These are phyloP conservation scores for Quercus parvula DNA, from an alignment of 306 rosid genomes.

Conservation along the genomic window DNA sequence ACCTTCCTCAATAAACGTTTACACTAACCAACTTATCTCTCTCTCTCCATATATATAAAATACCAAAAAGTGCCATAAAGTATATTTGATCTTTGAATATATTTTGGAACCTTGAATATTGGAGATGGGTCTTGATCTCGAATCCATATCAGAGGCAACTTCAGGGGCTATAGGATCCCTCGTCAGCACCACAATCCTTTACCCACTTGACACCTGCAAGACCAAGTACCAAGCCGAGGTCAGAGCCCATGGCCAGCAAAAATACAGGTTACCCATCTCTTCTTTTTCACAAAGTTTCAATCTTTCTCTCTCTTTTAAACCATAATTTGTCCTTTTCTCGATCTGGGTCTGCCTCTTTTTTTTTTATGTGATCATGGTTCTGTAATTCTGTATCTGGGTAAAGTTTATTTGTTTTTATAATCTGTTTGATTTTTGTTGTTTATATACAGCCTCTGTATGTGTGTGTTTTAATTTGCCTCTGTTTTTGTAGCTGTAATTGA, in stretches of 20 bases:
- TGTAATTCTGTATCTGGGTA: neutral
- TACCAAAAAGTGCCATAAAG: neutral
- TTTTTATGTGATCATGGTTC: neutral
- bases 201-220: slow-evolving; percentile 96
- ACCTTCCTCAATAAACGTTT: neutral
- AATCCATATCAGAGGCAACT: slow-evolving; percentile 94
- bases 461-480: neutral
- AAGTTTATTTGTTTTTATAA: neutral
- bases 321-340: neutral
- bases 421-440: neutral
- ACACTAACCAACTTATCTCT: neutral
- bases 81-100: neutral
- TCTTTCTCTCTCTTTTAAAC: neutral
- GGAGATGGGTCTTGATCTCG: slow-evolving; percentile 74
- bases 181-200: slow-evolving; percentile 82
- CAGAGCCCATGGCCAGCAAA: slow-evolving; percentile 59
- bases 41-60: neutral
- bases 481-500: neutral
- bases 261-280: slow-evolving; percentile 49
- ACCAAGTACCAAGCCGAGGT: slow-evolving; percentile 95
- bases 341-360: neutral
- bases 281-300: neutral
- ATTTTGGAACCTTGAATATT: neutral
- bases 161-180: slow-evolving; percentile 97
- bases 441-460: neutral